Evolutionary conservation across 352 stramenopile species (phyloP).

Genomic region (Chrysophaeum taylorii): DNA sequence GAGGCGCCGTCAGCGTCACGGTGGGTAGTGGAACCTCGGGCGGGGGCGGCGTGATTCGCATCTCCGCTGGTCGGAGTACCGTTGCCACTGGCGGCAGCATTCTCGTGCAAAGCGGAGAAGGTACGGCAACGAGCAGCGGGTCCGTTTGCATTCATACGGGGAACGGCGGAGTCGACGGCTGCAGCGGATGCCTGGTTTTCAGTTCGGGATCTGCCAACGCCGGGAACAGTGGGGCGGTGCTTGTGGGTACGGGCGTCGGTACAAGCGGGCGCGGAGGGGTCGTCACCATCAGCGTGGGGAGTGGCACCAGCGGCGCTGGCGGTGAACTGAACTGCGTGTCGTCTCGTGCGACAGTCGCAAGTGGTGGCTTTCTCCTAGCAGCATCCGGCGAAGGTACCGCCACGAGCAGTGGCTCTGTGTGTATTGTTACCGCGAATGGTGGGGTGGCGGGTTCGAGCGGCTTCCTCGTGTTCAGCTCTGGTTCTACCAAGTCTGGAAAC

Average conservation of each 20-base stretch:
- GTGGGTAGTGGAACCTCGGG: constrained; percentile 29
- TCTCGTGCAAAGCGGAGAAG: not conserved
- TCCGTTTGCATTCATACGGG: constrained; percentile 21
- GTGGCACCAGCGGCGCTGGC: constrained; percentile 14
- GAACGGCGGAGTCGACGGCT: constrained; percentile 1
- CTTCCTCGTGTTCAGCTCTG: not conserved
- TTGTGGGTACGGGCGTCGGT: constrained; percentile 19
- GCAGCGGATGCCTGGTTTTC: constrained; percentile 26
- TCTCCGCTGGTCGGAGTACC: not conserved
- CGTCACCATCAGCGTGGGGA: constrained; percentile 24
- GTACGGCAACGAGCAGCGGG: constrained; percentile 17
- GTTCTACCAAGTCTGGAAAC: not conserved
- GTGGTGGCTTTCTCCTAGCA: not conserved
- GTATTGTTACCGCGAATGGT: not conserved
- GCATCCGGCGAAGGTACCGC: constrained; percentile 24
- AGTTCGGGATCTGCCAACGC: constrained; percentile 25
- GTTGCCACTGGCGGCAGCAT: constrained; percentile 17
- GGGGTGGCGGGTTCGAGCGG: not conserved
- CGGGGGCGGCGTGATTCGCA: not conserved
- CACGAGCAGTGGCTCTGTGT: constrained; percentile 17
- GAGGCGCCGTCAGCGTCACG: constrained; percentile 24
- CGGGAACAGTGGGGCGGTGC: constrained; percentile 27
- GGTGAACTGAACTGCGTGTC: too few species aligned
- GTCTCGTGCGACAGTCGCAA: too few species aligned
- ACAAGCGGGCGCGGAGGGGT: constrained; percentile 18